These are phyloP conservation scores for Bipolaris oryzae DNA, from an alignment of 2,329 filamentous ascomycete species.

Conservation along the genomic window DNA sequence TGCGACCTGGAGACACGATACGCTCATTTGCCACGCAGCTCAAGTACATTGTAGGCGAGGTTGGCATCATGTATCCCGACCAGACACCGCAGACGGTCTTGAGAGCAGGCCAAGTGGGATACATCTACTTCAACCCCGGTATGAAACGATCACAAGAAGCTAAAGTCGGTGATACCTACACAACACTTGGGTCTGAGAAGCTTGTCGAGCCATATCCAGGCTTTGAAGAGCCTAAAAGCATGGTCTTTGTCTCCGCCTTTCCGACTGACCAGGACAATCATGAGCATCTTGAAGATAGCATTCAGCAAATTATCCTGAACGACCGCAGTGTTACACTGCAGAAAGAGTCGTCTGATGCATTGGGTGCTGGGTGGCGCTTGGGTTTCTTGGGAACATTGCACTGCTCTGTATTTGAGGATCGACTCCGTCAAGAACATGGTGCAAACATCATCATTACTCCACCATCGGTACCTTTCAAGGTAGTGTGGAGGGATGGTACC, in stretches of 20 bases:
- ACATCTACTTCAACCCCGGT: slow-evolving; percentile 95
- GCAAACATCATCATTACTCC: slow-evolving; percentile 96
- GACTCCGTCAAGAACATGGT: slow-evolving; percentile 90
- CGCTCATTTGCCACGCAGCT: slow-evolving; percentile 85
- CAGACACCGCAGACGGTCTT: slow-evolving; percentile 81
- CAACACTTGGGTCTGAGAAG: slow-evolving; percentile 76
- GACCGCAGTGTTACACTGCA: slow-evolving; percentile 92
- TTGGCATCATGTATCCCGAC: slow-evolving; percentile 93
- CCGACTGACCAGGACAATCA: slow-evolving; percentile 91
- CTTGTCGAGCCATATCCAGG: slow-evolving; percentile 81
- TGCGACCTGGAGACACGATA: slow-evolving; percentile 84
- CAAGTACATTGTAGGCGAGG: slow-evolving; percentile 92
- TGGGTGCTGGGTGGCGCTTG: slow-evolving; percentile 91
- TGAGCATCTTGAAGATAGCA: slow-evolving; percentile 86
- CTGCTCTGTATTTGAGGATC: slow-evolving; percentile 98
- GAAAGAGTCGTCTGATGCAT: slow-evolving; percentile 91
- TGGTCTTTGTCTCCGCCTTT: slow-evolving; percentile 98
- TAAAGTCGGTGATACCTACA: slow-evolving; percentile 95
- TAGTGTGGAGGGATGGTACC: slow-evolving; percentile 77
- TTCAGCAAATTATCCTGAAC: slow-evolving; percentile 90
- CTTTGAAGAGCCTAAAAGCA: slow-evolving; percentile 96
- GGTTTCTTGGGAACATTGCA: slow-evolving; percentile 96
- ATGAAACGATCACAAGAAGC: slow-evolving; percentile 98
- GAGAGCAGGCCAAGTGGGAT: slow-evolving; percentile 92
- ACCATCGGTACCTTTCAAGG: slow-evolving; percentile 89